Base-by-base conservation (phyloP, 2,329 filamentous ascomycete genomes). In the Colletotrichum sublineola region DNA sequence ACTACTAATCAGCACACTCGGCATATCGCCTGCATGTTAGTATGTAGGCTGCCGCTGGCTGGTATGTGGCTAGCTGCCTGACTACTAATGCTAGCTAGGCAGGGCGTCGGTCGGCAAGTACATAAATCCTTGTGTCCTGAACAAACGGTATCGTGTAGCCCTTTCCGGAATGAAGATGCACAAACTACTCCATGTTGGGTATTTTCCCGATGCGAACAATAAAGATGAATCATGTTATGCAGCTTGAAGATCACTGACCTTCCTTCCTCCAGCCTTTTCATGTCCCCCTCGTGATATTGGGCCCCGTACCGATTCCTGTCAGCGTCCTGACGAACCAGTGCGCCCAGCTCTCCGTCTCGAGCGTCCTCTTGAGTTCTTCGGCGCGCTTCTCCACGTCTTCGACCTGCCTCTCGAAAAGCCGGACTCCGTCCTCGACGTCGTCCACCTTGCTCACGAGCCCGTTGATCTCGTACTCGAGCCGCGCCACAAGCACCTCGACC, bases 401-500 rank as follows among this genome's bases (percentile, higher is more conserved):
- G 1, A 96, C 93, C 80, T 95, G 93, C 61, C 89, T 87, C 81
- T 95, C 93, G 80, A 97, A 97, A 73, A 95, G 92, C 14, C 83
- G 84, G 0, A 97, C 90, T 1, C 93, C 93, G 73, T 94, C 93
- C 78, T 97, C 95, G 11, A 97, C 93, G 78, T 98, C 96, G 77
- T 93, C 88, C 12, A 97, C 92, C 77, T 94, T 94, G 60, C 91
- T 90, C 61, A 91, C 87, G n/a, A 98, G 84, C 20, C 91, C 90
- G 72, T 92, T 90, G 73, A 98, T 92, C 84, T 98, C 96, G 81
- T 98, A 98, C 78, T 98, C 95, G 67, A 98, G 86, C 81, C 95
- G 95, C 29, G 94, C 94, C 3, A 92, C 90, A 50, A 97, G 85
- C 31, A 92, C 89, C 79, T 97, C 95, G 18, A 98, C 86, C 74